Evolutionary conservation across 2,329 filamentous ascomycete genomes (phyloP), one percentile per base, ranked within the genome.

Genomic region (Helicocarpus griseus): DNA sequence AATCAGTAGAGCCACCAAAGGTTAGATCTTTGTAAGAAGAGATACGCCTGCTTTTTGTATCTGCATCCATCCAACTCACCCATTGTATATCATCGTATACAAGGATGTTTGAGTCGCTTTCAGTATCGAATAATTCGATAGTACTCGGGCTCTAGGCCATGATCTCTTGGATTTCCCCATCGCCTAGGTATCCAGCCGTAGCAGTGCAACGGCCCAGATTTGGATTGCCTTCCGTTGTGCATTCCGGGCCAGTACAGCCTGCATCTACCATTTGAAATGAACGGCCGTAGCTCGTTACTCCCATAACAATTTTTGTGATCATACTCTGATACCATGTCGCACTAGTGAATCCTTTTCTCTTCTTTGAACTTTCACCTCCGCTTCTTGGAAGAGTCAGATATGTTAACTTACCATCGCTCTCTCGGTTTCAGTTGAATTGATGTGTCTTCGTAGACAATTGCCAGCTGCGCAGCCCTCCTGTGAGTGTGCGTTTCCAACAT

Each of bases 121-220:
- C 29, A 5, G 17, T 4, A 31, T 60, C 57, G 26, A 51, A 47
- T 17, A 36, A 22, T 51, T 24, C 50, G 5, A 28, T 39, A 26
- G 28, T 28, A 26, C 17, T 47, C 45, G 50, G 4, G 54, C 35
- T 33, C n/a, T 56, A 17, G 7, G 44, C 36, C 22, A 61, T 59
- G 55, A 71, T 63, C 14, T 67, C 59, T 2, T 58, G 17, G 38
- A 74, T 73, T 59, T 74, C 72, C 0, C 66, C 65, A 41, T 72
- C 57, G 1, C 69, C 57, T 5, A 74, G 61, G 50, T 73, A 73
- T 1, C 72, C 72, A 1, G 53, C 56, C 0, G 67, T 71, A 2
- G 45, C 56, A 0, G 71, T 76, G 54, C 71, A 75, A 3, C 38
- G 35, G 2, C 70, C 72, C 5, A 53, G 46, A 2, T 51, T 45